A percentile compares a stretch with the other conserved stretches of the same genome.
phyloP scores from a whole-genome alignment of 2,329 filamentous ascomycete genomes.

The Botrytis pseudocinerea region DNA sequence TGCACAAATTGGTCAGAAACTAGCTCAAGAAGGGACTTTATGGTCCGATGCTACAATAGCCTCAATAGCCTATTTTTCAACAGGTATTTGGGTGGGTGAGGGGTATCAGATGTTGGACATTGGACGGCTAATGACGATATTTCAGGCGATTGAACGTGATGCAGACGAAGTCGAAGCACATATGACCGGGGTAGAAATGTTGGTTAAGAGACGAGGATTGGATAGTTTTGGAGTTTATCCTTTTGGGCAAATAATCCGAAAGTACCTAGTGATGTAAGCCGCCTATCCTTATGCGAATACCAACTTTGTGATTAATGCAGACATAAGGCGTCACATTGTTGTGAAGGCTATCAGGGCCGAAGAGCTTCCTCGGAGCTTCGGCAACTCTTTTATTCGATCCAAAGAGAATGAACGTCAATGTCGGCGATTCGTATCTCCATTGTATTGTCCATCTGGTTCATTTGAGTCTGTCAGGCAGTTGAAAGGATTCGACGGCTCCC shows the following conservation, averaged over 20 bases:
- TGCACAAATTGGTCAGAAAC: background rate
- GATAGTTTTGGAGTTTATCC: background rate
- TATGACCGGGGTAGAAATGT: background rate
- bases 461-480: background rate
- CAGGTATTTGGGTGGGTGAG: background rate
- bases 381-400: background rate
- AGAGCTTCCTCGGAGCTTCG: background rate
- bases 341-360: background rate
- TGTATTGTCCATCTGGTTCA: background rate
- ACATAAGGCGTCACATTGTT: background rate
- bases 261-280: background rate
- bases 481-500: background rate
- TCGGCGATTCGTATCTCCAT: background rate
- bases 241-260: background rate
- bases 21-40: background rate
- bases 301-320: background rate
- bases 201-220: background rate
- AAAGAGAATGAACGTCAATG: background rate
- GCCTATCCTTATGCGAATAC: background rate
- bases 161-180: background rate
- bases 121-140: background rate
- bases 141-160: background rate
- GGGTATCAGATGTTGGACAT: background rate
- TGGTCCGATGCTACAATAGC: background rate
- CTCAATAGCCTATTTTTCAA: background rate